Evolutionary conservation across 345 rosid genomes (phyloP).

Genomic region (Erodium maritimum): DNA sequence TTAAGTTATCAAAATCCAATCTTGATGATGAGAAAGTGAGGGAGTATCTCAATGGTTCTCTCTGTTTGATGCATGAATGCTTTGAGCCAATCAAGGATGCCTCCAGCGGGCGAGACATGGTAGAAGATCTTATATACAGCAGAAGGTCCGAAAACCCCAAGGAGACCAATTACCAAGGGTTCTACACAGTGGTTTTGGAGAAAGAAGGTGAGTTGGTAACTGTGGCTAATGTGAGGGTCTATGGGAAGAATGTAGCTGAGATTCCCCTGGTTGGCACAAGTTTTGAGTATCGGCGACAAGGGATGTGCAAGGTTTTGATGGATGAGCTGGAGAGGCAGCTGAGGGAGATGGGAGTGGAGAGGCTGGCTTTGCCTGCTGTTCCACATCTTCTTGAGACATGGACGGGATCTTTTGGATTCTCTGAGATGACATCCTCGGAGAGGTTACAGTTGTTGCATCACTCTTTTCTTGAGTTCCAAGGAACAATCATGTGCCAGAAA

Average conservation of each 20-base stretch:
- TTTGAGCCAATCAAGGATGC: background rate
- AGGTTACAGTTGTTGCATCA: constrained; percentile 13
- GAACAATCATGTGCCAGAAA: constrained; percentile 34
- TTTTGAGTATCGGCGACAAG: constrained; percentile 9
- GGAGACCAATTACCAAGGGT: constrained; percentile 7
- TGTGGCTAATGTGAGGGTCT: constrained; percentile 15
- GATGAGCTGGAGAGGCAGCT: constrained; percentile 19
- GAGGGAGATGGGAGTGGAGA: constrained; percentile 26
- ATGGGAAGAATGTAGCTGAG: constrained; percentile 19
- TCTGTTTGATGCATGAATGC: background rate
- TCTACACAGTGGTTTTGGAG: constrained; percentile 17
- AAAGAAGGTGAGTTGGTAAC: background rate
- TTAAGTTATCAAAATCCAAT: background rate
- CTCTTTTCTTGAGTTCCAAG: constrained; percentile 25
- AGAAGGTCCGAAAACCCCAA: background rate
- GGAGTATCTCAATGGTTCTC: background rate
- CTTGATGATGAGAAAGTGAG: background rate
- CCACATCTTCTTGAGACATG: constrained; percentile 23
- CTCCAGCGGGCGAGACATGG: background rate
- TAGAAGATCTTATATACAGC: background rate
- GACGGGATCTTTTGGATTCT: constrained; percentile 34
- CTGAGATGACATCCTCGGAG: constrained; percentile 16
- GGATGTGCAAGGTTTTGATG: constrained; percentile 18
- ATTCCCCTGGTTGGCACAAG: constrained; percentile 18
- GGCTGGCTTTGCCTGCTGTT: constrained; percentile 31